Base-by-base conservation (phyloP, 2,329 filamentous ascomycete genomes). In the Aureobasidium musti region DNA sequence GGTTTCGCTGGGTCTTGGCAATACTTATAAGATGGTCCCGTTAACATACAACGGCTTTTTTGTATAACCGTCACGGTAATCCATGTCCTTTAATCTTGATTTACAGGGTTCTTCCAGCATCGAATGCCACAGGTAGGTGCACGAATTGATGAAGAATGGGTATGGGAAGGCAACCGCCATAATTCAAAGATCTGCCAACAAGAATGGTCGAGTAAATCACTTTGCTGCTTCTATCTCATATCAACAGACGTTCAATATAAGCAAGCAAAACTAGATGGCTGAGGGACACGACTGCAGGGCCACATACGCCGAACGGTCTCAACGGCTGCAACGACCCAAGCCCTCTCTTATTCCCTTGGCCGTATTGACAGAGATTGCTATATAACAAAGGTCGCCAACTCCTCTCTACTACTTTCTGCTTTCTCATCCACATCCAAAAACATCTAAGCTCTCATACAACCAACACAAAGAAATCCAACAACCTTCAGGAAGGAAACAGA, bases 31-130 rank as follows among this genome's bases (percentile, higher is more conserved):
- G 41, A 63, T 63, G 59, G 43, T 35, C 14, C 59, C 45, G 43
- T 63, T 63, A 47, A 21, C 59, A 35, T n/a, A 39, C 45, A 63
- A 63, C 59, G 59, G 43, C 45, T 63, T 63, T 63, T 63, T 52
- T 63, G 45, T 63, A 63, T 41, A 63, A 52, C 59, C 57, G 59
- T 41, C 59, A 14, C n/a, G 26, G 45, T 30, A 52, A 39, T 17
- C 33, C 43, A 52, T 47, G 59, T 63, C 45, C 47, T 35, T 52
- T 63, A 63, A 63, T 52, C 35, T 52, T 52, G 59, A n/a, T 52
- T 14, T 13, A 41, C 47, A 41, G n/a, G 23, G 59, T 35, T 61
- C 14, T 23, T n/a, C 17, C 19, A 19, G 39, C 2, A n/a, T 6
- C 2, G 2, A 28, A 5, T 2, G 5, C 3, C 17, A 17, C 5